phyloP scores from a whole-genome alignment of 768 basidiomycete species.

The Phallus indusiatus region DNA sequence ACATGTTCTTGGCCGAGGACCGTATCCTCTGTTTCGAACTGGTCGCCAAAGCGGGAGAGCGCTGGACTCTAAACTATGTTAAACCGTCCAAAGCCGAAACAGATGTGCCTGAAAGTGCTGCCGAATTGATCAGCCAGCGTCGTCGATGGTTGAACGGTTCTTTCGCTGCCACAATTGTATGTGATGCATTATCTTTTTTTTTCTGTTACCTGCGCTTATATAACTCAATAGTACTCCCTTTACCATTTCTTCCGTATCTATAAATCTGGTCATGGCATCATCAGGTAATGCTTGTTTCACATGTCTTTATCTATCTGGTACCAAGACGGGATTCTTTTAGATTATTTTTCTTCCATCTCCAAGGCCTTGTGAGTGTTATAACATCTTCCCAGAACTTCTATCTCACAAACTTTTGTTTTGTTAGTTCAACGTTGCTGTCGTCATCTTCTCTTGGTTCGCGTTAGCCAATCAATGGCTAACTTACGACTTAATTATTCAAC shows the following conservation, averaged over 20 bases:
- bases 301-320: not conserved
- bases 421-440: conserved; percentile 76
- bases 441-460: conserved; percentile 91
- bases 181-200: conserved; percentile 21
- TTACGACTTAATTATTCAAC: conserved; percentile 91
- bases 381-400: not conserved
- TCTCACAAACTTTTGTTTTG: conserved; percentile 19
- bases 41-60: conserved; percentile 79
- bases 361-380: conserved; percentile 59
- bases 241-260: conserved; percentile 90
- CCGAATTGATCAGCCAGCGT: conserved; percentile 90
- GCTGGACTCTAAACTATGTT: conserved; percentile 87
- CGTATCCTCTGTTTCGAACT: conserved; percentile 97
- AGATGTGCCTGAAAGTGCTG: conserved; percentile 89
- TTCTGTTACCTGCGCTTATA: not conserved
- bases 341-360: conserved; percentile 95
- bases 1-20: conserved; percentile 87
- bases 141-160: conserved; percentile 96
- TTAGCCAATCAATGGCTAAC: conserved; percentile 89
- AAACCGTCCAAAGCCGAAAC: conserved; percentile 96
- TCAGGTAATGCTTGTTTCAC: conserved; percentile 28
- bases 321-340: conserved; percentile 22
- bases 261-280: conserved; percentile 72
- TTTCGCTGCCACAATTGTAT: conserved; percentile 82
- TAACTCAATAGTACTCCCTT: conserved; percentile 59